These are phyloP conservation scores for Biscogniauxia sp. DNA, from an alignment of 2,329 filamentous ascomycete genomes.

Conservation along the genomic window DNA sequence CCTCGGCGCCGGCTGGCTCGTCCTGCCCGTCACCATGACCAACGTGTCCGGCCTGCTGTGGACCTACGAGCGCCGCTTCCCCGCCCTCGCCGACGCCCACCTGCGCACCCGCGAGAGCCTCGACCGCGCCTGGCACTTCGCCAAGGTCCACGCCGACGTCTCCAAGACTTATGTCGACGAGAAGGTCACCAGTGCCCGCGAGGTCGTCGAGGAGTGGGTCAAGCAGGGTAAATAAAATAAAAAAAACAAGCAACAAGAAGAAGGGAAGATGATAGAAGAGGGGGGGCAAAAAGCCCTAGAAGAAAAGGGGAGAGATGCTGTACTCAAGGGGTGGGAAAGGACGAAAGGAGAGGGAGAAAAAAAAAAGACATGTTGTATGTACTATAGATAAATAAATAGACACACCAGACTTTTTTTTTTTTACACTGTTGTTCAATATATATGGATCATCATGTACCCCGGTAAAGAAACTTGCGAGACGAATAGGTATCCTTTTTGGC, in stretches of 20 bases:
- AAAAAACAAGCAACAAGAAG: no score
- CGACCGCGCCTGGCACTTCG: conserved; percentile 68
- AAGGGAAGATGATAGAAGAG: neutral
- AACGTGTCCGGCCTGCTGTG: conserved; percentile 85
- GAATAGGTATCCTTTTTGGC: no score
- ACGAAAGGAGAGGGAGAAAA: neutral
- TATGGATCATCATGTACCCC: neutral
- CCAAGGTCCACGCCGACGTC: conserved; percentile 70
- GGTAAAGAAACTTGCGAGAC: conserved; percentile 2
- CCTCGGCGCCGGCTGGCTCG: conserved; percentile 76
- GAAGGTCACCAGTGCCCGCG: conserved; percentile 72
- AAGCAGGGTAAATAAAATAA: conserved; percentile 74
- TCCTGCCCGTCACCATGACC: conserved; percentile 84
- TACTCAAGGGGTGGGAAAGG: neutral
- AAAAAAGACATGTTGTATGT: conserved; percentile 4
- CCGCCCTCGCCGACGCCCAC: conserved; percentile 79
- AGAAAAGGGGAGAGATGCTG: neutral
- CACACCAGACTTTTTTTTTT: neutral
- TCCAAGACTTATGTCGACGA: conserved; percentile 73
- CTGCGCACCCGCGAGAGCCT: conserved; percentile 67
- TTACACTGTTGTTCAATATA: neutral
- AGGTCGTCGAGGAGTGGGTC: conserved; percentile 83
- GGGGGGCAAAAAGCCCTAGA: neutral
- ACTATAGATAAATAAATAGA: conserved; percentile 23
- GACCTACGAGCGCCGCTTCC: conserved; percentile 90